Conservation (phyloP, 805 yeast genomes). For the Candida easanensis region DNA sequence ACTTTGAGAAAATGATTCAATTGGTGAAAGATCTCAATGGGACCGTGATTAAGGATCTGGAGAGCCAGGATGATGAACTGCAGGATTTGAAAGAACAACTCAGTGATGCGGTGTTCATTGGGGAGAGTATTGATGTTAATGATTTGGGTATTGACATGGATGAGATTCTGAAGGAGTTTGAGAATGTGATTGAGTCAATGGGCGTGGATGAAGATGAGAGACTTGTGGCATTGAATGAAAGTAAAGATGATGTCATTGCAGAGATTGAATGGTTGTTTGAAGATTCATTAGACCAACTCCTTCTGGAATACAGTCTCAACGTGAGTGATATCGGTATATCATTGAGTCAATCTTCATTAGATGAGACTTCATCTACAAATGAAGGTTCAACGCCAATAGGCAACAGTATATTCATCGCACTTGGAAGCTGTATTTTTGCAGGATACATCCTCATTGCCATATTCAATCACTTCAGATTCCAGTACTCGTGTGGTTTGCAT, state of each 20-base stretch:
- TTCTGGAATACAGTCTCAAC: no score
- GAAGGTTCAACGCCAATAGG: neutral
- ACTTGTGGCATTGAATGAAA: neutral
- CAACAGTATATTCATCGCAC: neutral
- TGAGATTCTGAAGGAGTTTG: neutral
- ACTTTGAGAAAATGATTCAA: neutral
- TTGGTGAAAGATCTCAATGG: conserved; percentile 3
- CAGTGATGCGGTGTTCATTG: conserved; percentile 7
- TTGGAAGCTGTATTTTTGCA: conserved; percentile 7
- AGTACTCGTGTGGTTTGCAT: conserved; percentile 8
- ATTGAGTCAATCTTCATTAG: no score
- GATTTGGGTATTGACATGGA: conserved; percentile 4
- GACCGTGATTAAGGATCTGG: conserved; percentile 3
- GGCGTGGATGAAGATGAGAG: neutral
- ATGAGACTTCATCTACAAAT: neutral
- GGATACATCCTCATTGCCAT: conserved; percentile 8
- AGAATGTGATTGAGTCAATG: neutral
- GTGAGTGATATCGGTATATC: no score
- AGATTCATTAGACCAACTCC: neutral
- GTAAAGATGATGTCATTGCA: conserved; percentile 1
- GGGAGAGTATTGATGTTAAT: conserved; percentile 3
- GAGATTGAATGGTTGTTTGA: conserved; percentile 4
- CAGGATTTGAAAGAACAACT: neutral
- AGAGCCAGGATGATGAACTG: neutral
- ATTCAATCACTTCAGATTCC: conserved; percentile 11